Evolutionary conservation across 2,329 filamentous ascomycete species (phyloP), one percentile per base, ranked within the genome.

Genomic region (Hawksworthiomyces lignivorus): DNA sequence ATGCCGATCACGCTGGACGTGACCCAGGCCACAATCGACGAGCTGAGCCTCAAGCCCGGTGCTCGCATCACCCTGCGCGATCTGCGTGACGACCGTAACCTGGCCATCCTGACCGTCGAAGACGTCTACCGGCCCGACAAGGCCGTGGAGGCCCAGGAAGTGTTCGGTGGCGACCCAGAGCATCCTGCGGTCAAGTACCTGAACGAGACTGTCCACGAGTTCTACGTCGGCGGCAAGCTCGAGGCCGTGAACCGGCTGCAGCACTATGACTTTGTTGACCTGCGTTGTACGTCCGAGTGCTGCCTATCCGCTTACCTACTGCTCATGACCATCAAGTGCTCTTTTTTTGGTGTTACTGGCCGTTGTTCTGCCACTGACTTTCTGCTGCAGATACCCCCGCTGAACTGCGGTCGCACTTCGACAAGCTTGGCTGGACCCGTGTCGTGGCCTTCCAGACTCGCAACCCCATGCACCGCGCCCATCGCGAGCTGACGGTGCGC

Each of bases 371-470:
- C 14, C n/a, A n/a, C n/a, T n/a, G n/a, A n/a, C n/a, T n/a, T n/a
- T n/a, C n/a, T n/a, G n/a, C n/a, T 20, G 9, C 38, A 88, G 84
- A 90, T 70, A 94, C 92, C 10, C 92, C 92, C 50, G 83, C 92
- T 36, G 92, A 98, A 71, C 77, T 98, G 57, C 87, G 92, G 57
- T 73, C 87, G 51, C 90, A 97, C 75, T 98, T 98, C 62, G 92
- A 97, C 76, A 98, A 98, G 79, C 87, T 98, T 56, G 92, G 92
- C 69, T 98, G 92, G 92, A 82, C 85, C 65, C 83, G 84, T 65
- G 90, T 98, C 55, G 92, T 98, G 51, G 92, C 92, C 60, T 98
- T 98, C 84, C 92, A 98, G 77, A 98, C 92, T 52, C 75, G 89
- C 64, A 98, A 98, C 72, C 92, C 92, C 55, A 98, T 98, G 92